These are phyloP conservation scores for Cerioporus squamosus DNA, from an alignment of 1,284 basidiomycete species.

Conservation along the genomic window DNA sequence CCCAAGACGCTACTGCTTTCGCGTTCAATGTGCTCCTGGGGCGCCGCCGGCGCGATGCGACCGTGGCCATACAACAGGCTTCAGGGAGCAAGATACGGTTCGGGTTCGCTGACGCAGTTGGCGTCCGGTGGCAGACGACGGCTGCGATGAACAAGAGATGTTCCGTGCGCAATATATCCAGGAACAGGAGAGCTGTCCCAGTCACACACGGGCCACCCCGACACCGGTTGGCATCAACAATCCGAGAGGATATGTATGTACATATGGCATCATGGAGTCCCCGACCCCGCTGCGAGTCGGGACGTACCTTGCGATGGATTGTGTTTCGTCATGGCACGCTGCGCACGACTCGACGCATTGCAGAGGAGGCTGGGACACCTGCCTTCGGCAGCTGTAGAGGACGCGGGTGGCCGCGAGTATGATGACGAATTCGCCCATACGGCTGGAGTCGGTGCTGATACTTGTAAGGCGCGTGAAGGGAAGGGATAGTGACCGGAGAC, in stretches of 20 bases:
- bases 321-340: background rate
- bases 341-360: background rate
- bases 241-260: slow-evolving; percentile 16
- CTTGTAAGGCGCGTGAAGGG: background rate
- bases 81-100: slow-evolving; percentile 19
- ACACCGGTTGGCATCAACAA: slow-evolving; percentile 2
- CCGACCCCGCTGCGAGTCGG: background rate
- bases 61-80: slow-evolving; percentile 2
- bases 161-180: slow-evolving; percentile 20
- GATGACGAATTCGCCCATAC: background rate
- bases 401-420: background rate
- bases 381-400: background rate
- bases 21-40: slow-evolving; percentile 16
- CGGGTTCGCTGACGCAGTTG: slow-evolving; percentile 20
- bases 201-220: slow-evolving; percentile 23
- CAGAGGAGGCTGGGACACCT: background rate
- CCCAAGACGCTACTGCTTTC: background rate
- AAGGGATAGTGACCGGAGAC: slow-evolving; percentile 1
- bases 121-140: slow-evolving; percentile 23
- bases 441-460: background rate
- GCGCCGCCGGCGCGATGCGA: slow-evolving; percentile 11
- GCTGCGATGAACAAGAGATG: slow-evolving; percentile 12
- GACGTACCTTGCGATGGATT: slow-evolving; percentile 1
- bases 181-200: slow-evolving; percentile 13
- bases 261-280: slow-evolving; percentile 15